phyloP scores from a whole-genome alignment of 2,329 filamentous ascomycete species.

The Lithohypha guttulata region DNA sequence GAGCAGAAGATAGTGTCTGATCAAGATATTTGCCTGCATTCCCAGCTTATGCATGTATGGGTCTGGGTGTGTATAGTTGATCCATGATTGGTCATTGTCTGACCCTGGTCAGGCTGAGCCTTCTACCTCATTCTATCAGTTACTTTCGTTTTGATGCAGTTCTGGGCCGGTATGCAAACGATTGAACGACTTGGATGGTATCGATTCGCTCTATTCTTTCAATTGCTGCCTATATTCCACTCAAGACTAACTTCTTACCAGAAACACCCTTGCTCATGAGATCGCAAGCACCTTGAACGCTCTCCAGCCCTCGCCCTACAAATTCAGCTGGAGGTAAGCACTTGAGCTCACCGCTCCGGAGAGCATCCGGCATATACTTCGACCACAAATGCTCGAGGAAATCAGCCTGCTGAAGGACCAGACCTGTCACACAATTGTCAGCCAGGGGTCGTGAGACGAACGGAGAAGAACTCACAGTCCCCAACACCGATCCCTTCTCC shows the following conservation, averaged over 20 bases:
- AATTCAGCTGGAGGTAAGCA: constrained; percentile 1
- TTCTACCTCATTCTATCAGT: no score
- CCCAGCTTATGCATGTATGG: no score
- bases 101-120: no score
- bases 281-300: background rate
- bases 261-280: constrained; percentile 3
- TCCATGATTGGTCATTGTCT: no score
- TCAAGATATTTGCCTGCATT: no score
- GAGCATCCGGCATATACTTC: constrained; percentile 4
- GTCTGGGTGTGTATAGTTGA: no score
- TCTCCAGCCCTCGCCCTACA: constrained; percentile 5
- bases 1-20: no score
- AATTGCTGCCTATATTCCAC: background rate
- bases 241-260: constrained; percentile 5
- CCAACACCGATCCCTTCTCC: constrained; percentile 1
- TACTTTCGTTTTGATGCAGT: no score
- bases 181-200: no score
- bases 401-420: background rate
- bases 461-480: background rate
- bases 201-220: no score
- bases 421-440: background rate
- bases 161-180: no score
- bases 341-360: constrained; percentile 6
- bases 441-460: background rate
- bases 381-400: constrained; percentile 2